A percentile compares a stretch with the other conserved stretches of the same genome.
phyloP scores from a whole-genome alignment of 2,329 filamentous ascomycete species.

The Sporothrix euskadiensis region DNA sequence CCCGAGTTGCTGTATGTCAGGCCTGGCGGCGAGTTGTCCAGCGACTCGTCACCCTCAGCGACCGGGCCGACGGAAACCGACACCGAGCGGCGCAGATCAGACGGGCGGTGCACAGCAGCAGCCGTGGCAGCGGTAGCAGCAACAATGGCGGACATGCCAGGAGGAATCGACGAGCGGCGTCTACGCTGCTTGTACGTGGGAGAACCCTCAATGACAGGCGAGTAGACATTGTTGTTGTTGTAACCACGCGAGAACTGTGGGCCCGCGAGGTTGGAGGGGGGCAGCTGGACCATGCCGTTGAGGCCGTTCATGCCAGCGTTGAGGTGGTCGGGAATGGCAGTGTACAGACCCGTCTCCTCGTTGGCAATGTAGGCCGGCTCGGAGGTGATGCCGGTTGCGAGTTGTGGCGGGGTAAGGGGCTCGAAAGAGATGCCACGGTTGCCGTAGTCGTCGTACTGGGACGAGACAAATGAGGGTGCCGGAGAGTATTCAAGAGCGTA shows the following conservation, averaged over 20 bases:
- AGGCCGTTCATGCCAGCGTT: conserved; percentile 69
- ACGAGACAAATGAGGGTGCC: conserved; percentile 97
- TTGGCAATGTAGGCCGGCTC: conserved; percentile 98
- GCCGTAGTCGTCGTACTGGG: conserved; percentile 97
- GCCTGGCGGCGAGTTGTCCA: conserved; percentile 76
- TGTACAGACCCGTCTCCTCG: conserved; percentile 95
- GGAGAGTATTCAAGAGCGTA: conserved; percentile 96
- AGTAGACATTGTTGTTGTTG: conserved; percentile 78
- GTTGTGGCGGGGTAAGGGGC: conserved; percentile 93
- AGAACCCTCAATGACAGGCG: conserved; percentile 86
- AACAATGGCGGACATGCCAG: conserved; percentile 68
- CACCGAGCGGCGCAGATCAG: conserved; percentile 86
- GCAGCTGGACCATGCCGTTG: conserved; percentile 87
- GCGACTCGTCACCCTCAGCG: conserved; percentile 74
- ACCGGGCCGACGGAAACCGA: conserved; percentile 83
- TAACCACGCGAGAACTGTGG: conserved; percentile 78
- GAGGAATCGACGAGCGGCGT: conserved; percentile 88
- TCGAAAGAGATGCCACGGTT: conserved; percentile 95
- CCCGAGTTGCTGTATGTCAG: conserved; percentile 70
- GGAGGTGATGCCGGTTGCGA: conserved; percentile 74
- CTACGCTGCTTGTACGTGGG: conserved; percentile 98
- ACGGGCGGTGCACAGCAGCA: conserved; percentile 68
- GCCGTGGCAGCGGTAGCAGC: conserved; percentile 54
- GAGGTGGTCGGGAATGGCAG: conserved; percentile 86
- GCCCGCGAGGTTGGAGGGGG: conserved; percentile 78